Evolutionary conservation across 1,284 basidiomycete species (phyloP), one percentile per base, ranked within the genome.

Genomic region (Athelia psychrophila): DNA sequence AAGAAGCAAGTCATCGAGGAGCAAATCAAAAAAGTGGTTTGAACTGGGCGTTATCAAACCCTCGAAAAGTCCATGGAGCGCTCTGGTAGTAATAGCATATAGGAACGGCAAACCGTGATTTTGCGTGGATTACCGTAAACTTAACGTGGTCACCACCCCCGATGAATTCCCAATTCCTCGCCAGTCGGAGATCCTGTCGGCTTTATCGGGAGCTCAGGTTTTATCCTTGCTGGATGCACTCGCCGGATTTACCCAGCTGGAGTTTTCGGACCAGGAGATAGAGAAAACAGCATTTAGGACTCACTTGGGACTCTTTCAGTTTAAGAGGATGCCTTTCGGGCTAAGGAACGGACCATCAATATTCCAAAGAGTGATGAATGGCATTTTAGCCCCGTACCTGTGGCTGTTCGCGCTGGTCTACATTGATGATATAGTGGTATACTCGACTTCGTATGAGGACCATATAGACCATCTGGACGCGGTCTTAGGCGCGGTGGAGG

Each of bases 31-130:
- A 20, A 51, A 49, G 4, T 69, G 69, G 62, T 51, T 69, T 2
- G 49, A 56, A 8, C 51, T 56, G 18, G 65, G 56, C 8, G 64
- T 73, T 5, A 71, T 72, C 15, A 63, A 70, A 51, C 62, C 61
- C 6, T 72, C 67, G 0, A 49, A 53, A 3, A 69, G 67, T 30
- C 65, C 70, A 1, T 72, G 69, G 69, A 59, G 61, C 8, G 60
- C 62, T 1, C 69, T 70, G 1, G 65, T 63, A 0, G 54, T 74
- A 2, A 62, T 73, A 9, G 64, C 65, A 0, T 68, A 64, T 30
- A 55, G 64, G 3, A 64, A 69, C 50, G 57, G 63, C 15, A 71
- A 72, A n/a, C n/a, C n/a, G n/a, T n/a, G n/a, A n/a, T n/a, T n/a
- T n/a, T n/a, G n/a, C n/a, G n/a, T n/a, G n/a, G n/a, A n/a, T n/a